phyloP scores from a whole-genome alignment of 2,329 filamentous ascomycete genomes.

The Penicillium sp. region DNA sequence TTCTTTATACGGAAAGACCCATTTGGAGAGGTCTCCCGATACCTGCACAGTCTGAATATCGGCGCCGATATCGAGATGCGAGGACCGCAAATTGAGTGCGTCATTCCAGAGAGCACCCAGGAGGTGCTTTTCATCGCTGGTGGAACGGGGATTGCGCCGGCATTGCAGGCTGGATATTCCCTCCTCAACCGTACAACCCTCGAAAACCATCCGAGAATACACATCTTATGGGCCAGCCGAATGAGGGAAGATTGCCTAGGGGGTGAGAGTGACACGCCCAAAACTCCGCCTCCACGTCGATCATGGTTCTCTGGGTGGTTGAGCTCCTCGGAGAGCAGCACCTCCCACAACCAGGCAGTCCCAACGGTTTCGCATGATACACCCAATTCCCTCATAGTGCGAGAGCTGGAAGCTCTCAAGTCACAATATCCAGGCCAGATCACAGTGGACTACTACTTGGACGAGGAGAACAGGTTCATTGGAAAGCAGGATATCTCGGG shows the following conservation, averaged over 20 bases:
- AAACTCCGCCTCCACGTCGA: conserved; percentile 9
- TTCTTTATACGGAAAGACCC: conserved; percentile 77
- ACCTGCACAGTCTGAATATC: conserved; percentile 64
- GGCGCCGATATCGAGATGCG: conserved; percentile 70
- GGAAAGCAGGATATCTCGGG: conserved; percentile 49
- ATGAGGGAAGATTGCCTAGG: conserved; percentile 63
- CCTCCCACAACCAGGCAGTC: background rate
- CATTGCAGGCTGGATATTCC: conserved; percentile 71
- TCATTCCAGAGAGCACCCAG: conserved; percentile 53
- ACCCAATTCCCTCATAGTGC: conserved; percentile 48
- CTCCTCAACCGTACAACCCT: conserved; percentile 44
- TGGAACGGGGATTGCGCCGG: conserved; percentile 88
- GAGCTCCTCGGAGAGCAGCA: conserved; percentile 14
- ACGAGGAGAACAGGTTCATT: conserved; percentile 72
- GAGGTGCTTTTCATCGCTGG: conserved; percentile 81
- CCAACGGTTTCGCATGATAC: conserved; percentile 3
- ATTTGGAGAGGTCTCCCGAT: conserved; percentile 81
- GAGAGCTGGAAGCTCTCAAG: conserved; percentile 64
- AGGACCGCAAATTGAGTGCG: conserved; percentile 71
- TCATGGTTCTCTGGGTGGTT: conserved; percentile 35
- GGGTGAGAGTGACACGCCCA: conserved; percentile 52
- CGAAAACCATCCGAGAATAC: conserved; percentile 50
- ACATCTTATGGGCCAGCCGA: conserved; percentile 80
- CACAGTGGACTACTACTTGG: conserved; percentile 71
- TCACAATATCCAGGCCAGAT: conserved; percentile 55